These are phyloP conservation scores for Pharnaceum exiguum DNA, from an alignment of 148 eudicot species.

Conservation along the genomic window DNA sequence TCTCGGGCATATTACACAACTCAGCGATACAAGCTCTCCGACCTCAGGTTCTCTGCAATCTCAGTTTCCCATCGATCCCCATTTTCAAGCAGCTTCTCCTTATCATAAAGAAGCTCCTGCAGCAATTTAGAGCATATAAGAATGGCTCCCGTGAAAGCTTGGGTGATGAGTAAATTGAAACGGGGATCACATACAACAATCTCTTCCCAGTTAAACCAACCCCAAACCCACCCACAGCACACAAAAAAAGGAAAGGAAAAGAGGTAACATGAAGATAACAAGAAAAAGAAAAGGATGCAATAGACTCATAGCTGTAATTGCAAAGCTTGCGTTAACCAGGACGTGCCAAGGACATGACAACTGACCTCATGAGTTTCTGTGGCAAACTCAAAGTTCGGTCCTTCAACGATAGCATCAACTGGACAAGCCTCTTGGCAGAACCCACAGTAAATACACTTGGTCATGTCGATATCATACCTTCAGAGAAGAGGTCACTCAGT, in stretches of 20 bases:
- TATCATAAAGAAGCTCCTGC: conserved; percentile 94
- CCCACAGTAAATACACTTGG: conserved; percentile 96
- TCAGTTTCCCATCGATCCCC: conserved; percentile 99
- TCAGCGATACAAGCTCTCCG: conserved; percentile 92
- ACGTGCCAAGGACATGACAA: no score
- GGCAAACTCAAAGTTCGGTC: conserved; percentile 96
- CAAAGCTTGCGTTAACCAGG: no score
- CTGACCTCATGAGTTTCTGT: conserved; percentile 93
- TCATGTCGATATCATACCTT: conserved; percentile 97
- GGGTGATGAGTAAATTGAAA: background rate
- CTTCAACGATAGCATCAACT: conserved; percentile 97
- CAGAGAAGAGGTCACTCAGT: background rate
- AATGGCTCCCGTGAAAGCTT: background rate
- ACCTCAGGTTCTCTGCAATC: conserved; percentile 92
- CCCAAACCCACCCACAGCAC: no score
- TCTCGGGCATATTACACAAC: background rate
- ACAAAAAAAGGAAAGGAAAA: no score
- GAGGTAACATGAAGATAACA: no score
- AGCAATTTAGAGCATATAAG: conserved; percentile 1
- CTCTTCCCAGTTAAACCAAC: background rate
- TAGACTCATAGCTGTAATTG: no score
- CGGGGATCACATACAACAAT: background rate
- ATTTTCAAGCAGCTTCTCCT: conserved; percentile 97
- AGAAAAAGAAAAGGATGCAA: no score
- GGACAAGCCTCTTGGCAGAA: conserved; percentile 99